A percentile compares a stretch with the other conserved stretches of the same genome.
phyloP scores from a whole-genome alignment of 2,329 filamentous ascomycete species.

The Ophiostoma tasmaniense region DNA sequence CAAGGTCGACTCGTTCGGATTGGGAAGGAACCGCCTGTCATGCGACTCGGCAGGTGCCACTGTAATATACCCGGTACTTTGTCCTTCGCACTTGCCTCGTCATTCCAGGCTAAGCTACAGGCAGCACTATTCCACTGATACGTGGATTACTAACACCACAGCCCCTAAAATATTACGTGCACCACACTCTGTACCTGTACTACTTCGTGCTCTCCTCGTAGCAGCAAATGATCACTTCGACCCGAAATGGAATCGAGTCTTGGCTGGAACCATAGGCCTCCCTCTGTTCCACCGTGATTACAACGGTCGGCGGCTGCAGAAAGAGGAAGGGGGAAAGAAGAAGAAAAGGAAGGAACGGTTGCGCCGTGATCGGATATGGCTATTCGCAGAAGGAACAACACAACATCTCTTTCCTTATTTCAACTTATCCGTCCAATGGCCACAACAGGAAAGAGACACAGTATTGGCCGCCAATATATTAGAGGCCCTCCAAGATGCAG shows the following conservation, averaged over 20 bases:
- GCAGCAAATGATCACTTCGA: background rate
- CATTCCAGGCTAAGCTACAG: background rate
- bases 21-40: background rate
- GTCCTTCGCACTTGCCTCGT: conserved; percentile 4
- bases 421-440: no score
- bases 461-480: no score
- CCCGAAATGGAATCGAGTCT: background rate
- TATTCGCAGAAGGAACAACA: background rate
- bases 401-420: background rate
- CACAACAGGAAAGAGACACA: no score
- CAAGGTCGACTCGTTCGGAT: background rate
- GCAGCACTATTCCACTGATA: background rate
- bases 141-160: background rate
- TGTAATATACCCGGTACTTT: conserved; percentile 2
- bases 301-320: background rate
- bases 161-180: background rate
- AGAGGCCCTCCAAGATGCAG: background rate
- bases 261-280: conserved; percentile 2
- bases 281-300: background rate
- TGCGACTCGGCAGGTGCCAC: background rate
- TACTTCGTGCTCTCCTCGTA: background rate
- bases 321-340: background rate
- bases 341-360: background rate
- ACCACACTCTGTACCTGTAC: background rate
- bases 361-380: background rate